Evolutionary conservation across 345 rosid genomes (phyloP), one percentile per base, ranked within the genome.

Genomic region (Brassica cretica): DNA sequence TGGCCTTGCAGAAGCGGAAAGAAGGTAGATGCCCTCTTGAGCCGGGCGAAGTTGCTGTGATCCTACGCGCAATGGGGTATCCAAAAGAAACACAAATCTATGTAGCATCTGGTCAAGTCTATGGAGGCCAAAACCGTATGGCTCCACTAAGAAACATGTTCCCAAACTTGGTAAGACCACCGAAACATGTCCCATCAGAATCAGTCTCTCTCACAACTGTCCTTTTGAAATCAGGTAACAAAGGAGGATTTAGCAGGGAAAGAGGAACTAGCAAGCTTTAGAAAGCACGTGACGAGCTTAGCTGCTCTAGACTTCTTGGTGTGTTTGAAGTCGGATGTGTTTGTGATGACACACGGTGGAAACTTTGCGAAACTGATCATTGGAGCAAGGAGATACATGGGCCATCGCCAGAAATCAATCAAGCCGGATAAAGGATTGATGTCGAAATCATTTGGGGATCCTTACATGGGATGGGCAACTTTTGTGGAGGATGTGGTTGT

Each of bases 21-120:
- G 99, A 96, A 86, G 99, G 99, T 2, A 83, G 99, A 62, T 96
- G 99, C 83, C 99, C 99, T 79, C 99, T 96, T 78, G 99, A 93
- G 84, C 99, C 99, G 15, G 99, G 91, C 66, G 99, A 96, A 84
- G 99, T 96, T 68, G 99, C 99, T 71, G 99, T 96, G 75, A 83
- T 96, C 78, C 88, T 96, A 66, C 92, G 98, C 1, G 97, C 97
- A 71, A 93, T 93, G 98, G 99, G 99, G 0, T 96, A 96, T 85
- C 96, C 98, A 5, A 96, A 96, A 85, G 97, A 88, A 84, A 96
- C 99, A 68, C 99, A 96, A 82, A 96, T 96, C 12, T 96, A 96
- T 75, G 99, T 96, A 75, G 99, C 99, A 84, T 96, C 99, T 65
- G 99, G 99, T 69, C 96, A 91, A 84, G 98, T 93, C 74, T 96